A percentile compares a stretch with the other conserved stretches of the same genome.
Conservation (phyloP, 2,329 filamentous ascomycete species). For the Fusarium sp. region DNA sequence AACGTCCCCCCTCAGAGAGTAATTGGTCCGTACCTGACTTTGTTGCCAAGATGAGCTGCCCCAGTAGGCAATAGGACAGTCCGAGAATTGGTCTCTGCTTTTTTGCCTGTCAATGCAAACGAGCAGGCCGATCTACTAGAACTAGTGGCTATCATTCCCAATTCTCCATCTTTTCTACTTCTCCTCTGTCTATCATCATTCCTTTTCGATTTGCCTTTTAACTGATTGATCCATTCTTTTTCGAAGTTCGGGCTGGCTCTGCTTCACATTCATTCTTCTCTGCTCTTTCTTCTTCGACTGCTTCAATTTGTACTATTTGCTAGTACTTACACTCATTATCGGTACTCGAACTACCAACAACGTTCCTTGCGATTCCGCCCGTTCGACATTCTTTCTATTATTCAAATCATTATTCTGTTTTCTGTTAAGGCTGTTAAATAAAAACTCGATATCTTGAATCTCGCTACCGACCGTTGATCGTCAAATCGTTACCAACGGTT, state of each 20-base stretch:
- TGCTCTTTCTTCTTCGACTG: conserved; percentile 14
- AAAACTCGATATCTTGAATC: conserved; percentile 1
- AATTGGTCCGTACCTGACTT: conserved; percentile 20
- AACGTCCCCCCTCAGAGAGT: conserved; percentile 12
- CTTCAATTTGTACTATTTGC: conserved; percentile 7
- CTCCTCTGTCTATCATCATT: conserved; percentile 35
- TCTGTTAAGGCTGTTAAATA: conserved; percentile 2
- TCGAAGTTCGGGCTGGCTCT: conserved; percentile 40
- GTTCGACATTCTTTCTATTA: conserved; percentile 40
- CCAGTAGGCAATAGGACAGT: conserved; percentile 2
- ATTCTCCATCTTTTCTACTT: conserved; percentile 34
- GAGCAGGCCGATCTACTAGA: background rate
- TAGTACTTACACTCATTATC: conserved; percentile 24
- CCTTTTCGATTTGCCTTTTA: conserved; percentile 33
- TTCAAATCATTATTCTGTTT: background rate
- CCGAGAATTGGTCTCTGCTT: background rate
- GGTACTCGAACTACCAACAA: conserved; percentile 15
- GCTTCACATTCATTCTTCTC: conserved; percentile 34
- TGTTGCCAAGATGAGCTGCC: conserved; percentile 28
- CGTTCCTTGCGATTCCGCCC: conserved; percentile 38
- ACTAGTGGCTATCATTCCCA: conserved; percentile 18
- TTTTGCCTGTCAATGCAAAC: conserved; percentile 20
- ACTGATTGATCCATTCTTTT: conserved; percentile 31
- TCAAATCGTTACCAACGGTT: conserved; percentile 30
- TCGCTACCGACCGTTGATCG: conserved; percentile 24